Evolutionary conservation across 2,329 filamentous ascomycete species (phyloP).

Genomic region (Colletotrichum zoysiae): DNA sequence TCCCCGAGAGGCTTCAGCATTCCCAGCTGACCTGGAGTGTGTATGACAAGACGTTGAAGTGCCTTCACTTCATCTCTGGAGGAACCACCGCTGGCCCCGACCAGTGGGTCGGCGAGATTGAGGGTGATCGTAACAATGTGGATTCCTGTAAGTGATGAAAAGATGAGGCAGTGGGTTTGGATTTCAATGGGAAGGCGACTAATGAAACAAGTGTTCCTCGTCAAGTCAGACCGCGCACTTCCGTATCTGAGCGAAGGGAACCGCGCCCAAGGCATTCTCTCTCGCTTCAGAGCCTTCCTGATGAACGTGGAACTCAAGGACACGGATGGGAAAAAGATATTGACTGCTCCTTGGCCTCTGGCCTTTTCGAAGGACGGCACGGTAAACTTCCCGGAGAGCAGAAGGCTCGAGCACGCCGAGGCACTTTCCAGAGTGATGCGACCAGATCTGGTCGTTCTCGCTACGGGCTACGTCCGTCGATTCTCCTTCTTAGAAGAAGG

Average conservation of each 20-base stretch:
- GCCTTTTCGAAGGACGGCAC: slow-evolving; percentile 52
- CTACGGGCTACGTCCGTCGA: slow-evolving; percentile 59
- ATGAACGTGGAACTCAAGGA: slow-evolving; percentile 56
- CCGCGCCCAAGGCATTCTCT: slow-evolving; percentile 49
- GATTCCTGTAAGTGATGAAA: slow-evolving; percentile 48
- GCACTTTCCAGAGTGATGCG: slow-evolving; percentile 48
- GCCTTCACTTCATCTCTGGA: slow-evolving; percentile 57
- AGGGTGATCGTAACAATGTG: slow-evolving; percentile 51
- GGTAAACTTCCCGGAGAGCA: slow-evolving; percentile 52
- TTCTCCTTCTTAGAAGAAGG: slow-evolving; percentile 55
- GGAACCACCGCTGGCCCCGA: slow-evolving; percentile 60
- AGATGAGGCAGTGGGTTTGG: background rate
- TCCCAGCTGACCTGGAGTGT: slow-evolving; percentile 58
- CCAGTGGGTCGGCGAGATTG: slow-evolving; percentile 63
- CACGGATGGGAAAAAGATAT: slow-evolving; percentile 55
- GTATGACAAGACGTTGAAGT: slow-evolving; percentile 60
- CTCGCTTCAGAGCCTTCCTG: slow-evolving; percentile 53
- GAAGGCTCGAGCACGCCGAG: slow-evolving; percentile 46
- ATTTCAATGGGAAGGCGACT: background rate
- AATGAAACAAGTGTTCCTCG: slow-evolving; percentile 54
- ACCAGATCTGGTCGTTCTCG: slow-evolving; percentile 60
- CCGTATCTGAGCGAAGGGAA: slow-evolving; percentile 57
- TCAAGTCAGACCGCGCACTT: slow-evolving; percentile 58
- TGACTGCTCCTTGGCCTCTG: slow-evolving; percentile 59
- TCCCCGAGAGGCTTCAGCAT: slow-evolving; percentile 60